Evolutionary conservation across 352 stramenopile species (phyloP).

Genomic region (Globisporangium uncinulatum): DNA sequence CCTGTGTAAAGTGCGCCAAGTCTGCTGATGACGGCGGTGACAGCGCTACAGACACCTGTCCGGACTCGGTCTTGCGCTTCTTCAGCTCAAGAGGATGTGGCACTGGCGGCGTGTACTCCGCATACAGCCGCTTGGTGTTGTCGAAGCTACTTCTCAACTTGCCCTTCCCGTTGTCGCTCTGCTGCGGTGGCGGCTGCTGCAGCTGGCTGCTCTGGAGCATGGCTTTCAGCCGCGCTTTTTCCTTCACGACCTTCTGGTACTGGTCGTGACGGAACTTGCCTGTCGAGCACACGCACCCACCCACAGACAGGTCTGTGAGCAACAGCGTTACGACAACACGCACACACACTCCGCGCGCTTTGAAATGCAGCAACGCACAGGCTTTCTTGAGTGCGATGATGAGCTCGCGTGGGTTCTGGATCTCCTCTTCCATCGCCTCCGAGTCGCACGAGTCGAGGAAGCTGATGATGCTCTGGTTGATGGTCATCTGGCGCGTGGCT

Average conservation of each 20-base stretch:
- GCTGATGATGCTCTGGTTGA: slow-evolving; percentile 74
- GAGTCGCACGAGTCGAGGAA: slow-evolving; percentile 70
- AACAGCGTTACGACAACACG: no score
- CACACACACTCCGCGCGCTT: background rate
- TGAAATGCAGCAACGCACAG: slow-evolving; percentile 26
- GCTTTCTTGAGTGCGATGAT: slow-evolving; percentile 79
- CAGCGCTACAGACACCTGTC: background rate
- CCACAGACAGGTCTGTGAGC: background rate
- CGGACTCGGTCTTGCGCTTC: slow-evolving; percentile 43
- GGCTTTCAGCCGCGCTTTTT: slow-evolving; percentile 66
- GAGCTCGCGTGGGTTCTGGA: slow-evolving; percentile 70
- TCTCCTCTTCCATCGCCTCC: slow-evolving; percentile 61
- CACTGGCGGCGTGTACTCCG: slow-evolving; percentile 15
- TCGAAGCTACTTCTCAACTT: slow-evolving; percentile 24
- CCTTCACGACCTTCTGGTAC: slow-evolving; percentile 78
- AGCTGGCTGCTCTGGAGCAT: slow-evolving; percentile 42
- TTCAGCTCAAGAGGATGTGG: slow-evolving; percentile 38
- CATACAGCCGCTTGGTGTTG: slow-evolving; percentile 21
- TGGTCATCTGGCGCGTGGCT: slow-evolving; percentile 27
- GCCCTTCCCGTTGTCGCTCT: slow-evolving; percentile 17
- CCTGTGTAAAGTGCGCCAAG: slow-evolving; percentile 17
- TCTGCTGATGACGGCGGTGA: slow-evolving; percentile 10
- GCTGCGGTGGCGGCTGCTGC: slow-evolving; percentile 11
- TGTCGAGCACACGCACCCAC: background rate
- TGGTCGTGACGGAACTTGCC: slow-evolving; percentile 72